phyloP scores from a whole-genome alignment of 306 rosid genomes.

The Lagenaria siceraria region DNA sequence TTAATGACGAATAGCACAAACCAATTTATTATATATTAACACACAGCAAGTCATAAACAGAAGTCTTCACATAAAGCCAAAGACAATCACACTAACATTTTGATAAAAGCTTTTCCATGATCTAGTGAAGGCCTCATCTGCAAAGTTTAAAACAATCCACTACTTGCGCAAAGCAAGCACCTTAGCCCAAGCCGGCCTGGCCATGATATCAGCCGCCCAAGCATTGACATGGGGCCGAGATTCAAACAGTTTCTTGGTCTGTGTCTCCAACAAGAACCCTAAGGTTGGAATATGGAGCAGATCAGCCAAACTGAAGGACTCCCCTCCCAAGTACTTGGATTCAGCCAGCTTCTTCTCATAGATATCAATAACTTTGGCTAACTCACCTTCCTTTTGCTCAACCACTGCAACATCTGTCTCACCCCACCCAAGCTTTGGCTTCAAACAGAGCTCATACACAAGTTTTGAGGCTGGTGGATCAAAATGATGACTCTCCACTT shows the following conservation, averaged over 20 bases:
- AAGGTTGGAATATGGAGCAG: constrained; percentile 44
- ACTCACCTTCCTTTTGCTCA: constrained; percentile 38
- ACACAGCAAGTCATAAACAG: too few relatives aligned
- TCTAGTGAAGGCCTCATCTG: neutral
- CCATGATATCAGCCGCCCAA: constrained; percentile 51
- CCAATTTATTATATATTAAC: too few relatives aligned
- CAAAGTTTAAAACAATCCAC: neutral
- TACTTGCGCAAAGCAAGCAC: constrained; percentile 25
- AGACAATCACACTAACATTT: neutral
- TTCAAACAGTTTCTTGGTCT: constrained; percentile 23
- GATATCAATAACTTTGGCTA: constrained; percentile 40
- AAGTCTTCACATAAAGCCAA: too few relatives aligned
- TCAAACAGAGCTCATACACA: constrained; percentile 25
- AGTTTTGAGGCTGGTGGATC: constrained; percentile 45
- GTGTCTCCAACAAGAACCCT: constrained; percentile 28
- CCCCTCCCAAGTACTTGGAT: constrained; percentile 51
- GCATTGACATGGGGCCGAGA: constrained; percentile 34
- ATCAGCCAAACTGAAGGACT: constrained; percentile 49
- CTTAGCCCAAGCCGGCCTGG: constrained; percentile 64
- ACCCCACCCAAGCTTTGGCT: constrained; percentile 20
- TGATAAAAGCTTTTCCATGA: neutral
- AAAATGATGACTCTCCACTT: constrained; percentile 40
- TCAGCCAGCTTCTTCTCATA: constrained; percentile 36
- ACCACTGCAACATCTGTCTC: constrained; percentile 25
- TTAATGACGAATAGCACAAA: too few relatives aligned